Evolutionary conservation across 495 filamentous ascomycete genomes (phyloP).

Genomic region (Jackrogersella multiformis): DNA sequence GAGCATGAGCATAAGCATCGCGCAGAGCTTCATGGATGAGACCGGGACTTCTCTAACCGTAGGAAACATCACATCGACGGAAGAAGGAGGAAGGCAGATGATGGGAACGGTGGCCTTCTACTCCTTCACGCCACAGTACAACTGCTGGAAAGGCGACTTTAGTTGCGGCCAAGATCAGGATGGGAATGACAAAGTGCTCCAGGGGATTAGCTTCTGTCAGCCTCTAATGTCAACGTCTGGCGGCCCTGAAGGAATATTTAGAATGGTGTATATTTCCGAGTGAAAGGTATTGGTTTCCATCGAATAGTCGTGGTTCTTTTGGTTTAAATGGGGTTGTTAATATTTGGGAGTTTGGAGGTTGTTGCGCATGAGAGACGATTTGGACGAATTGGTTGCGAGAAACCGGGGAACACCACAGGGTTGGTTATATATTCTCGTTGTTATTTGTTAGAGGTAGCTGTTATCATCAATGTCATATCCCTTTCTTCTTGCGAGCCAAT

Average conservation of each 20-base stretch:
- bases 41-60: slow-evolving; percentile 21
- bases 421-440: background rate
- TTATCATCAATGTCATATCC: slow-evolving; percentile 40
- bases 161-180: slow-evolving; percentile 22
- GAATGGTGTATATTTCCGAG: slow-evolving; percentile 33
- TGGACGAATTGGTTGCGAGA: background rate
- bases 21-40: slow-evolving; percentile 31
- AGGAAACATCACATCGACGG: slow-evolving; percentile 22
- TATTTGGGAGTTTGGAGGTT: background rate
- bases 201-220: slow-evolving; percentile 30
- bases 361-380: too few relatives aligned
- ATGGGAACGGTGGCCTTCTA: slow-evolving; percentile 33
- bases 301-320: background rate
- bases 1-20: background rate
- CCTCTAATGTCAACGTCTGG: slow-evolving; percentile 11
- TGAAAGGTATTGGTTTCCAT: slow-evolving; percentile 1
- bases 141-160: slow-evolving; percentile 32
- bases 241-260: slow-evolving; percentile 17
- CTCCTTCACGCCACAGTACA: slow-evolving; percentile 33
- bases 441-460: slow-evolving; percentile 14
- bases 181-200: slow-evolving; percentile 25
- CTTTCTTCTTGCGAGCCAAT: slow-evolving; percentile 68
- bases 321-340: too few relatives aligned
- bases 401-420: too few relatives aligned
- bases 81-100: slow-evolving; percentile 20